Percentiles rank a stretch among this genome's conserved stretches.
These are phyloP conservation scores for Chlorella sp. DNA, from an alignment of 139 green algal species.

Conservation along the genomic window DNA sequence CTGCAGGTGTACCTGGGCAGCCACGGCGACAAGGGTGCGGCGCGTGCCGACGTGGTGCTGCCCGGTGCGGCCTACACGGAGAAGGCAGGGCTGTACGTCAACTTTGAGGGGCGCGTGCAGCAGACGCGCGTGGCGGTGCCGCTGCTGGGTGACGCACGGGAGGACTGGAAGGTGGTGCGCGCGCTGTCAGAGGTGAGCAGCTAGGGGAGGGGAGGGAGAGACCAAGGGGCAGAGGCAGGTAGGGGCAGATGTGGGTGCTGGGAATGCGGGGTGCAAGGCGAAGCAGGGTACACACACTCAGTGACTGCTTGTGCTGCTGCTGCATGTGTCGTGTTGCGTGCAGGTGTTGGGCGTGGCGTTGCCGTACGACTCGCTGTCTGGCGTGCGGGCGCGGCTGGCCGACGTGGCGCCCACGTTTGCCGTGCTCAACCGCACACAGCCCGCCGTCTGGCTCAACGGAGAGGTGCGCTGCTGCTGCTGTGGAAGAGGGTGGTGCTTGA, in stretches of 20 bases:
- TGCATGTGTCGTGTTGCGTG: constrained; percentile 1
- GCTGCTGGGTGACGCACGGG: constrained; percentile 62
- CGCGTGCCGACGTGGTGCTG: constrained; percentile 87
- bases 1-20: constrained; percentile 54
- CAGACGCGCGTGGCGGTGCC: constrained; percentile 75
- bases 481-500: too few relatives aligned
- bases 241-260: too few relatives aligned
- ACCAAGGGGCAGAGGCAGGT: too few relatives aligned
- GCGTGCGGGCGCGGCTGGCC: constrained; percentile 64
- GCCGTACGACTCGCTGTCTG: constrained; percentile 78
- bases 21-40: constrained; percentile 89
- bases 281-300: neutral
- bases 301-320: neutral
- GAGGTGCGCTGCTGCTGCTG: too few relatives aligned
- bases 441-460: constrained; percentile 82
- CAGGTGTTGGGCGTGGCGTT: constrained; percentile 58
- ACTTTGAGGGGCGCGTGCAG: constrained; percentile 93
- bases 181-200: constrained; percentile 40
- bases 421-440: constrained; percentile 54
- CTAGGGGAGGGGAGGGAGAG: too few relatives aligned
- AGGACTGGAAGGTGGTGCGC: constrained; percentile 84
- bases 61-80: constrained; percentile 87
- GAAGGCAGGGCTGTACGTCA: constrained; percentile 84
- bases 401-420: constrained; percentile 78
- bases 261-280: constrained; percentile 2